phyloP scores from a whole-genome alignment of 805 yeast species.

The Kuraishia capsulata region DNA sequence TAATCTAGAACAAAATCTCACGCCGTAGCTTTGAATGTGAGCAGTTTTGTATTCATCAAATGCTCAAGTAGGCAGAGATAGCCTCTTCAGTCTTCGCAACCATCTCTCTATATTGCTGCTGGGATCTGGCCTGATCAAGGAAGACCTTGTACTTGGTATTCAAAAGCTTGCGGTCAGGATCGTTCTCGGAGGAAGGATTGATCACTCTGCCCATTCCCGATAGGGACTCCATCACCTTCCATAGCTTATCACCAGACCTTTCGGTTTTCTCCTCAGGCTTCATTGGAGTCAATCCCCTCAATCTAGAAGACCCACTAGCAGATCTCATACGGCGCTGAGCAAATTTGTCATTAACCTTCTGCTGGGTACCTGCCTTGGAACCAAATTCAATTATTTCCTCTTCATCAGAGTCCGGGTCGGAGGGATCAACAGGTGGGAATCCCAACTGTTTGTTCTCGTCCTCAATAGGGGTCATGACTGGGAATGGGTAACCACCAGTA shows the following conservation, averaged over 20 bases:
- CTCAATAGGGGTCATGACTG: conserved; percentile 29
- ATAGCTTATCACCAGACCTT: conserved; percentile 52
- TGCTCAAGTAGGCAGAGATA: conserved; percentile 17
- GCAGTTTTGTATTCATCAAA: conserved; percentile 5
- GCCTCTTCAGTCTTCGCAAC: conserved; percentile 42
- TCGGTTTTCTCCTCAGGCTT: conserved; percentile 4
- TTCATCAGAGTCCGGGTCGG: conserved; percentile 31
- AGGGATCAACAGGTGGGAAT: conserved; percentile 5
- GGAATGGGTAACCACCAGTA: conserved; percentile 36
- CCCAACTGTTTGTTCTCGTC: conserved; percentile 23
- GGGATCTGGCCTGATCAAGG: conserved; percentile 79
- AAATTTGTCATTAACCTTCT: conserved; percentile 38
- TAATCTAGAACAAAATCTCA: no score
- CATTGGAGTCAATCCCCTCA: conserved; percentile 29
- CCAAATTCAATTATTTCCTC: conserved; percentile 52
- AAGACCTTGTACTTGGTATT: conserved; percentile 77
- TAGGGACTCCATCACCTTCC: conserved; percentile 81
- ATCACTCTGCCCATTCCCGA: conserved; percentile 81
- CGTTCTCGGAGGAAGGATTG: conserved; percentile 46
- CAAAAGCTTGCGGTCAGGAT: conserved; percentile 64
- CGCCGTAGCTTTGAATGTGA: neutral
- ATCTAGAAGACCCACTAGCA: conserved; percentile 11
- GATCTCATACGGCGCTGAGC: conserved; percentile 7
- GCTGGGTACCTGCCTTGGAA: conserved; percentile 44
- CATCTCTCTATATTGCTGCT: conserved; percentile 63